Evolutionary conservation across 2,329 filamentous ascomycete species (phyloP).

Genomic region (Torrubiellomyces zombiae): DNA sequence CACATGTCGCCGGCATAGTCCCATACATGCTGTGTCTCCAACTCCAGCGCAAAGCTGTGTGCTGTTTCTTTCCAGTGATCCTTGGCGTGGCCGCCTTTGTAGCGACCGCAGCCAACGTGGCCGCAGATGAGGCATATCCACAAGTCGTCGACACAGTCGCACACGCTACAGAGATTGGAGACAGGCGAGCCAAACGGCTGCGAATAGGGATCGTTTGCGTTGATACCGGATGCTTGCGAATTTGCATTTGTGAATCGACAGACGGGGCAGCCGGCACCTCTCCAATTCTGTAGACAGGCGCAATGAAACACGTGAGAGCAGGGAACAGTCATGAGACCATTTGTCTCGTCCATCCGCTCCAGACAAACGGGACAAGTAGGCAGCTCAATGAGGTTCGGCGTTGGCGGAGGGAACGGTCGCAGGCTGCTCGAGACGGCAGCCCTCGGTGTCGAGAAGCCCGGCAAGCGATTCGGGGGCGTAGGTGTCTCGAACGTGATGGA

Average conservation of each 20-base stretch:
- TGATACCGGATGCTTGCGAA: conserved; percentile 17
- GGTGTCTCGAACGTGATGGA: conserved; percentile 71
- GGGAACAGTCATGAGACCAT: conserved; percentile 82
- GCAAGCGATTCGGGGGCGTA: conserved; percentile 28
- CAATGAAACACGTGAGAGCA: conserved; percentile 98
- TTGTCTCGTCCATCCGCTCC: conserved; percentile 96
- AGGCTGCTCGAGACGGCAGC: conserved; percentile 26
- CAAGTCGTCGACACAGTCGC: conserved; percentile 64
- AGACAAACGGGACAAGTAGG: conserved; percentile 94
- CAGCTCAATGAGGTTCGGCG: conserved; percentile 73
- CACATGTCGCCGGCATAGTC: conserved; percentile 93
- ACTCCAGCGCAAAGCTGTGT: conserved; percentile 84
- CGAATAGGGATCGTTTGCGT: conserved; percentile 30
- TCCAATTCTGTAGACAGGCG: conserved; percentile 91
- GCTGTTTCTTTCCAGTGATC: conserved; percentile 80
- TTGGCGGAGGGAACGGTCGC: conserved; percentile 48
- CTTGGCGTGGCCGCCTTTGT: conserved; percentile 86
- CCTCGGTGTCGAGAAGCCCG: conserved; percentile 37
- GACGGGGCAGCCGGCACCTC: conserved; percentile 81
- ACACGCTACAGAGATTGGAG: conserved; percentile 64
- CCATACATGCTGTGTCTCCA: conserved; percentile 91
- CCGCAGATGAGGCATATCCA: conserved; percentile 96
- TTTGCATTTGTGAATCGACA: conserved; percentile 63
- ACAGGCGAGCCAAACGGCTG: conserved; percentile 40
- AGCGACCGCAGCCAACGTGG: conserved; percentile 81